Evolutionary conservation across 2,329 filamentous ascomycete species (phyloP).

Genomic region (Pyrenochaeta sp.): DNA sequence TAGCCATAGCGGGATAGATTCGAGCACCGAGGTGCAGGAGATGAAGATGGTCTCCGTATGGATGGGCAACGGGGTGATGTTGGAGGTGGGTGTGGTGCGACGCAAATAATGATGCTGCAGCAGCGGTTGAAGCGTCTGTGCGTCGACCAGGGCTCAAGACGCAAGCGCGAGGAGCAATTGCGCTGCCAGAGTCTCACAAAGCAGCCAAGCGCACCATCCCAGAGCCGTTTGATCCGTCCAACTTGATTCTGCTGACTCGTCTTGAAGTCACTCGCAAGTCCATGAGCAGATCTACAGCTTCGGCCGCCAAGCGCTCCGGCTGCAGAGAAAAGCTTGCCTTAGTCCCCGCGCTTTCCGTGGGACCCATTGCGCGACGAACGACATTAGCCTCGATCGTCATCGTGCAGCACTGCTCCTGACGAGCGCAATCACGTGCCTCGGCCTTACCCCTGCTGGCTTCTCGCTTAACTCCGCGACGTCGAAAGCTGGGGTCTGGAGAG

Average conservation of each 20-base stretch:
- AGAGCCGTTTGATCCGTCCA: background rate
- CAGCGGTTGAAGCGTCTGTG: conserved; percentile 6
- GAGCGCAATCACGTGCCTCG: conserved; percentile 5
- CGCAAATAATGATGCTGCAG: conserved; percentile 20
- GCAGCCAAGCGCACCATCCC: background rate
- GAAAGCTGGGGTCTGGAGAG: conserved; percentile 31
- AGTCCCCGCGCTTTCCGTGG: background rate
- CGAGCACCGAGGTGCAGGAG: conserved; percentile 10
- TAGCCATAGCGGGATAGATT: conserved; percentile 32
- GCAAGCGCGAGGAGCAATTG: conserved; percentile 1
- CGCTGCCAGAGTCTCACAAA: conserved; percentile 2
- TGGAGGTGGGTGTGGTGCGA: conserved; percentile 9
- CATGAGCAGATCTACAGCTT: background rate
- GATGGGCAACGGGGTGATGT: conserved; percentile 7
- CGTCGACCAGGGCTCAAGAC: conserved; percentile 1
- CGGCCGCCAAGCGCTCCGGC: background rate
- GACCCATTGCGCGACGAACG: background rate
- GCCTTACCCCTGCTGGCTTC: conserved; percentile 1
- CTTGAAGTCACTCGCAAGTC: background rate
- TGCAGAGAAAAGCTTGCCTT: background rate
- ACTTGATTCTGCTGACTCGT: background rate
- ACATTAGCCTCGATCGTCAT: conserved; percentile 12
- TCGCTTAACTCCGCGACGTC: conserved; percentile 14
- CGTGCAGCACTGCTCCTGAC: conserved; percentile 8
- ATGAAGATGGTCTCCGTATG: conserved; percentile 15